These are phyloP conservation scores for Agroathelia rolfsii DNA, from an alignment of 1,284 basidiomycete genomes.

Conservation along the genomic window DNA sequence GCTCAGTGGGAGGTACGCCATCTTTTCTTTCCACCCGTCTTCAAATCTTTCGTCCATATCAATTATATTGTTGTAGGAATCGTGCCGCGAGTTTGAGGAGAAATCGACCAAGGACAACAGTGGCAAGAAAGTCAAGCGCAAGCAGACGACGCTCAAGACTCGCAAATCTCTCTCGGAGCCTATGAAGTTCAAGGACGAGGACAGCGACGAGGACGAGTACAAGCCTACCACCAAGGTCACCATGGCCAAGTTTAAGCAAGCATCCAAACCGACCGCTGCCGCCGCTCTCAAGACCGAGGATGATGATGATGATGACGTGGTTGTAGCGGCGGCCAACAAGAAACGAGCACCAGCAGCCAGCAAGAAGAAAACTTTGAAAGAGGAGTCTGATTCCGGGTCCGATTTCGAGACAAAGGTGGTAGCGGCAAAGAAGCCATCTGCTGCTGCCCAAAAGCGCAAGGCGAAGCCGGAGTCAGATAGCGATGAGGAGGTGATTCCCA, in stretches of 20 bases:
- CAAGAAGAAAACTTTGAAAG: conserved; percentile 18
- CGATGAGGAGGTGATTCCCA: conserved; percentile 13
- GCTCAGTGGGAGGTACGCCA: conserved; percentile 78
- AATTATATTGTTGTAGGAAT: conserved; percentile 33
- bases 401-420: conserved; percentile 26
- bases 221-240: conserved; percentile 56
- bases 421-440: conserved; percentile 12
- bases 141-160: conserved; percentile 68
- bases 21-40: too few species aligned
- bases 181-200: conserved; percentile 39
- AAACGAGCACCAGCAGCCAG: conserved; percentile 14
- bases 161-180: conserved; percentile 53
- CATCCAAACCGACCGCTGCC: conserved; percentile 18
- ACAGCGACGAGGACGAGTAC: conserved; percentile 69
- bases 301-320: conserved; percentile 22
- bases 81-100: conserved; percentile 51
- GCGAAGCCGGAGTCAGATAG: conserved; percentile 17
- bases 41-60: conserved; percentile 2
- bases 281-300: conserved; percentile 25
- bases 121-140: conserved; percentile 62
- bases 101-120: conserved; percentile 43
- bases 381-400: conserved; percentile 30
- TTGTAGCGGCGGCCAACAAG: conserved; percentile 12
- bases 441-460: conserved; percentile 13
- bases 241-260: conserved; percentile 25